Evolutionary conservation across 768 basidiomycete genomes (phyloP).

Genomic region (Trametes elegans): DNA sequence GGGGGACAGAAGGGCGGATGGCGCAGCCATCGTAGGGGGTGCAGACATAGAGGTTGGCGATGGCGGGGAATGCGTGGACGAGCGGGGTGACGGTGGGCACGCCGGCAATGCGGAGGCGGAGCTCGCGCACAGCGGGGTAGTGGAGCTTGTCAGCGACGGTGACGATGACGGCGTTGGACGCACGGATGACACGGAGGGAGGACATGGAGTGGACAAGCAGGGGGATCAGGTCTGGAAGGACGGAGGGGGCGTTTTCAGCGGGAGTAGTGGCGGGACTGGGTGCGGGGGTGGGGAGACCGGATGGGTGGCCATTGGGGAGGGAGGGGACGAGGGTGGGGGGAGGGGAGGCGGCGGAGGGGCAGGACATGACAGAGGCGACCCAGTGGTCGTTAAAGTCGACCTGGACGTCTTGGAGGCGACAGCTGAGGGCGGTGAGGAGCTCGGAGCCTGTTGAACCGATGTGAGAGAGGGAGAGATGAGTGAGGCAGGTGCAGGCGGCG

Average conservation of each 20-base stretch:
- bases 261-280: not conserved
- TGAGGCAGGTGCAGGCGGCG: not conserved
- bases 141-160: conserved; percentile 12
- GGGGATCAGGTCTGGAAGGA: conserved; percentile 10
- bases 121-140: conserved; percentile 11
- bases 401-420: conserved; percentile 1
- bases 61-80: conserved; percentile 14
- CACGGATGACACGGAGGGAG: conserved; percentile 4
- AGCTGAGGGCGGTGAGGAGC: not conserved
- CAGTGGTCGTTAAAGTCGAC: conserved; percentile 11
- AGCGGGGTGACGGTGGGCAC: conserved; percentile 14
- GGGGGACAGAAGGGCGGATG: not conserved
- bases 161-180: conserved; percentile 5
- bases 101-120: conserved; percentile 9
- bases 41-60: conserved; percentile 9
- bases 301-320: no score
- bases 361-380: not conserved
- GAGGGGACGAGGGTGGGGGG: no score
- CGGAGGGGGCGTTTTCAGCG: not conserved
- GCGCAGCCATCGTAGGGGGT: conserved; percentile 15
- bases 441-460: conserved; percentile 7
- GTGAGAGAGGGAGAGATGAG: not conserved
- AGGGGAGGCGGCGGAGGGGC: no score
- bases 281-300: not conserved
- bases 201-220: conserved; percentile 8